Percentiles rank a stretch among this genome's conserved stretches.
Evolutionary conservation across 2,329 filamentous ascomycete genomes (phyloP).

Genomic region (Fusarium zealandicum): DNA sequence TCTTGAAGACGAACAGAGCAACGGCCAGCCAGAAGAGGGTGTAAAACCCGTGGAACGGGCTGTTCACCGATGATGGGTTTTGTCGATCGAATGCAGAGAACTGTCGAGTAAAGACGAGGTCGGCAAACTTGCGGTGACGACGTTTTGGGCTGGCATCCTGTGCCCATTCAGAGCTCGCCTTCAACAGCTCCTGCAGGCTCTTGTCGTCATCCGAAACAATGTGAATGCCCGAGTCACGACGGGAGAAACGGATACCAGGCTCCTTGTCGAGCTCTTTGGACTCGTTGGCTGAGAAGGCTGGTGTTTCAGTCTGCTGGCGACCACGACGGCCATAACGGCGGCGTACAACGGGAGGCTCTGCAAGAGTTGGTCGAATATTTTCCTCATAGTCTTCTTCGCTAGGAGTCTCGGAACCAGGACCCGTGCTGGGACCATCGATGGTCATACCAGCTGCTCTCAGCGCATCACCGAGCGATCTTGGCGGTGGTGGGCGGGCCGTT

Average conservation of each 20-base stretch:
- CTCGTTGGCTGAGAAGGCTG: constrained; percentile 15
- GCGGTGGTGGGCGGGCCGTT: constrained; percentile 19
- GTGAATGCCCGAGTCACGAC: constrained; percentile 37
- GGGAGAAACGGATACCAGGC: constrained; percentile 24
- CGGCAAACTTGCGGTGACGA: constrained; percentile 46
- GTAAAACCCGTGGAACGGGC: constrained; percentile 81
- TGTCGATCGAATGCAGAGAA: constrained; percentile 79
- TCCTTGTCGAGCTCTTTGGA: constrained; percentile 14
- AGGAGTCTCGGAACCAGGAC: constrained; percentile 50
- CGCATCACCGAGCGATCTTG: constrained; percentile 42
- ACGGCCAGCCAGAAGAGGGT: constrained; percentile 80
- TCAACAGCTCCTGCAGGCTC: constrained; percentile 41
- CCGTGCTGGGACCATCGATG: constrained; percentile 25
- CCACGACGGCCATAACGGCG: constrained; percentile 21
- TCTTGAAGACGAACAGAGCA: constrained; percentile 69
- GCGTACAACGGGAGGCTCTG: constrained; percentile 27
- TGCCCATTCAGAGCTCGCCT: constrained; percentile 34
- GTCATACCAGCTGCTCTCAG: constrained; percentile 38
- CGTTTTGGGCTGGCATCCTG: constrained; percentile 28
- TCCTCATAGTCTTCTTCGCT: constrained; percentile 58
- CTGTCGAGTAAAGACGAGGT: constrained; percentile 73
- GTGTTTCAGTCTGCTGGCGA: constrained; percentile 4
- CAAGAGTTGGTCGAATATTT: constrained; percentile 42
- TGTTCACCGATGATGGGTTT: constrained; percentile 69
- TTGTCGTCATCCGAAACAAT: constrained; percentile 43